Evolutionary conservation across 2,329 filamentous ascomycete genomes (phyloP).

Genomic region (Pseudogymnoascus sp.): DNA sequence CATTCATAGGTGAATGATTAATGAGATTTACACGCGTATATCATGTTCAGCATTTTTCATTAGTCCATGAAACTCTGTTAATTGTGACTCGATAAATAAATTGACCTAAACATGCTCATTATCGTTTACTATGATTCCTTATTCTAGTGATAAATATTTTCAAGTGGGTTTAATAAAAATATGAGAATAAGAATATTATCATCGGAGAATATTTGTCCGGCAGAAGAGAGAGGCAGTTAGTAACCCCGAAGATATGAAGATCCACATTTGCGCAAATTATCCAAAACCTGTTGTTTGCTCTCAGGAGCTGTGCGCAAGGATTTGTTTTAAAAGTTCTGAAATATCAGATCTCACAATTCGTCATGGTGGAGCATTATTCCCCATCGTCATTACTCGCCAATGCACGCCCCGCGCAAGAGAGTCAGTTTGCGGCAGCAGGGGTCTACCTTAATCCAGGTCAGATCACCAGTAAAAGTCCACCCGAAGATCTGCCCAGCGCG

Average conservation of each 20-base stretch:
- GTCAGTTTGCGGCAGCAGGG: background rate
- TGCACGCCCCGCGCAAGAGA: constrained; percentile 1
- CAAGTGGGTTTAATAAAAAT: background rate
- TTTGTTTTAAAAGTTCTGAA: background rate
- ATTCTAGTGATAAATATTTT: background rate
- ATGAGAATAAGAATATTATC: background rate
- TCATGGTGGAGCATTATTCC: constrained; percentile 1
- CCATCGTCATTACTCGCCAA: constrained; percentile 5
- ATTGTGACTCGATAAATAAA: background rate
- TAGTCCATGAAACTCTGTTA: background rate
- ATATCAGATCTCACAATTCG: background rate
- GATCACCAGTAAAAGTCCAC: constrained; percentile 1
- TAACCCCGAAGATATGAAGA: background rate
- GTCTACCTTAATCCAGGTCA: constrained; percentile 4
- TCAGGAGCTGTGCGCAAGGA: background rate
- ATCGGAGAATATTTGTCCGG: background rate
- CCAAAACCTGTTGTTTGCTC: background rate
- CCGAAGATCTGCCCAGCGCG: background rate
- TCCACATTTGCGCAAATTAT: background rate
- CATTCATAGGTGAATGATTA: constrained; percentile 4
- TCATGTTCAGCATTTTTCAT: background rate
- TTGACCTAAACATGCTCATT: background rate
- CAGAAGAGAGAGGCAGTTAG: background rate
- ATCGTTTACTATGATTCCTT: background rate
- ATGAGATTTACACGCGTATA: background rate